Percentiles rank a stretch among this genome's conserved stretches.
These are phyloP conservation scores for Aspergillus sclerotioniger DNA, from an alignment of 495 filamentous ascomycete genomes.

Conservation along the genomic window DNA sequence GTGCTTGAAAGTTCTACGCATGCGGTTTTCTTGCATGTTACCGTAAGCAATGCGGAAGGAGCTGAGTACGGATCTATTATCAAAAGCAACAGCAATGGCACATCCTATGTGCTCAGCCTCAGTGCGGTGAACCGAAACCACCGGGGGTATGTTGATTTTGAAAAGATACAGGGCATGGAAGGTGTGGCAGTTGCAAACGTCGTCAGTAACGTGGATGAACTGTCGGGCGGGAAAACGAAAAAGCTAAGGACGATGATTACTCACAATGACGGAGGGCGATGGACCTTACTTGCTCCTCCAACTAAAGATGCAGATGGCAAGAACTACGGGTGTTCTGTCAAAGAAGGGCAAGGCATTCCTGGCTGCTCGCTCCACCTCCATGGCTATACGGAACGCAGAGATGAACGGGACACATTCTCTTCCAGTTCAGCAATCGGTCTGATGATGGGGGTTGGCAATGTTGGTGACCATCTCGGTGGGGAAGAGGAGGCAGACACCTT, in stretches of 20 bases:
- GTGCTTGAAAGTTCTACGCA: conserved; percentile 91
- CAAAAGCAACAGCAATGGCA: conserved; percentile 98
- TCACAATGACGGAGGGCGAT: conserved; percentile 91
- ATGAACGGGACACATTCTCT: conserved; percentile 78
- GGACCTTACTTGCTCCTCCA: conserved; percentile 70
- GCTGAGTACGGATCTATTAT: conserved; percentile 80
- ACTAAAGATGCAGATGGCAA: conserved; percentile 66
- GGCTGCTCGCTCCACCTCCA: conserved; percentile 88
- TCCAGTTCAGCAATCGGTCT: conserved; percentile 86
- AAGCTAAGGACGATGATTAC: conserved; percentile 85
- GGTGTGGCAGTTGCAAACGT: conserved; percentile 85
- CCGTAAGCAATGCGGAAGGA: conserved; percentile 57
- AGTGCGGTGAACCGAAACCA: conserved; percentile 73
- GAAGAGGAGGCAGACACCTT: conserved; percentile 74
- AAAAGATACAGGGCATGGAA: conserved; percentile 89
- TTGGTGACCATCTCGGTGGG: conserved; percentile 60
- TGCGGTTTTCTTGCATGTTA: conserved; percentile 89
- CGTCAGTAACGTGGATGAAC: conserved; percentile 67
- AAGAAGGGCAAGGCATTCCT: conserved; percentile 45
- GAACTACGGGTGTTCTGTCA: conserved; percentile 61
- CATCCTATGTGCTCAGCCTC: conserved; percentile 82
- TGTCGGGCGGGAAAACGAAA: conserved; percentile 66
- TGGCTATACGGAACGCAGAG: conserved; percentile 84
- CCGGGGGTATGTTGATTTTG: conserved; percentile 84
- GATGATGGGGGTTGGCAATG: conserved; percentile 89